Conservation (phyloP, 2,329 filamentous ascomycete species). For the Aspergillaceae sp. region DNA sequence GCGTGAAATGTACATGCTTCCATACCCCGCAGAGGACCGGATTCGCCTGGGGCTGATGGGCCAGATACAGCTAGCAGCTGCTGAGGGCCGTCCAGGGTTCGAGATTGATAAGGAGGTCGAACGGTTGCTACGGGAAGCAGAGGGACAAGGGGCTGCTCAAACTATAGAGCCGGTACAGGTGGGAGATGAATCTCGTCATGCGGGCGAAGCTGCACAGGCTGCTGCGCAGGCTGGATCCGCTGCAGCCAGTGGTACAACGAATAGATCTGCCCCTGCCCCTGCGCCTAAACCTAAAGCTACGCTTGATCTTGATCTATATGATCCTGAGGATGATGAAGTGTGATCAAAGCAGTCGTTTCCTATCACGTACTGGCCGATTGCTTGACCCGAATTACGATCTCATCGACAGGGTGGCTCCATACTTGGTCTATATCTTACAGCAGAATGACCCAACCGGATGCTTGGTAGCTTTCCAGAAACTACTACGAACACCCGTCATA, state of each 20-base stretch:
- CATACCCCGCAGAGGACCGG: constrained; percentile 38
- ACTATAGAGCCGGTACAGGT: constrained; percentile 25
- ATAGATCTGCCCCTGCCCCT: constrained; percentile 7
- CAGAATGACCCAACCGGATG: too few relatives aligned
- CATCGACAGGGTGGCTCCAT: too few relatives aligned
- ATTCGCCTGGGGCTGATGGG: constrained; percentile 40
- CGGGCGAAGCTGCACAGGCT: constrained; percentile 25
- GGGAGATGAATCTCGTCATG: constrained; percentile 28
- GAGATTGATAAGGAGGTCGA: constrained; percentile 46
- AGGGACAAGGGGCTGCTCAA: constrained; percentile 44
- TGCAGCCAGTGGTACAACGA: constrained; percentile 8
- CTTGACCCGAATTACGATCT: too few relatives aligned
- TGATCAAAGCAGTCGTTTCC: constrained; percentile 7
- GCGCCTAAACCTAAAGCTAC: constrained; percentile 30
- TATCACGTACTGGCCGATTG: not conserved
- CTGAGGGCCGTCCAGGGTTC: constrained; percentile 47
- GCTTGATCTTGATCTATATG: constrained; percentile 38
- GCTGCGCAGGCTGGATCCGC: constrained; percentile 23
- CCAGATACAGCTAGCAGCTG: constrained; percentile 32
- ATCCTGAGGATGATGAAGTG: constrained; percentile 39
- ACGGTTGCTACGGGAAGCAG: constrained; percentile 44
- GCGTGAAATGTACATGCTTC: constrained; percentile 33
- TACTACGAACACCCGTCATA: too few relatives aligned
- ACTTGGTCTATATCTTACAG: not conserved
- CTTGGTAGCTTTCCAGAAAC: too few relatives aligned